These are phyloP conservation scores for Starmerella lactis-condensi DNA, from an alignment of 805 yeast species.

Conservation along the genomic window DNA sequence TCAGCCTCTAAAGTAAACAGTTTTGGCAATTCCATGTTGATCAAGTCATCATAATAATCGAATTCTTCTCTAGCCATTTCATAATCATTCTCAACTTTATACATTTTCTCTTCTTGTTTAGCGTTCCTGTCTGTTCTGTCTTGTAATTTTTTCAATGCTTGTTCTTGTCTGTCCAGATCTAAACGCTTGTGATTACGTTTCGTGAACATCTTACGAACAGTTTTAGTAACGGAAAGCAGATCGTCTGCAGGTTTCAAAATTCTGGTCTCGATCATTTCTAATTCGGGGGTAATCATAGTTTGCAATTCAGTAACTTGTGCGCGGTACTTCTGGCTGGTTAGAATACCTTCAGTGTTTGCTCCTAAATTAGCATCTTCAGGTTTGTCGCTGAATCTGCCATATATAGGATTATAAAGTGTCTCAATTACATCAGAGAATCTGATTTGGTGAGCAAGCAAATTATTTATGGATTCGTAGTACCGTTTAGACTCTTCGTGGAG, in stretches of 20 bases:
- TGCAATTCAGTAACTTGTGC: slow-evolving; percentile 75
- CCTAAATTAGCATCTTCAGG: slow-evolving; percentile 59
- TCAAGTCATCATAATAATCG: slow-evolving; percentile 87
- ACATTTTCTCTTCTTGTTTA: slow-evolving; percentile 82
- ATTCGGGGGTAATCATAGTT: slow-evolving; percentile 72
- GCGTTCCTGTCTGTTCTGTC: slow-evolving; percentile 65
- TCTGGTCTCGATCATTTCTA: slow-evolving; percentile 77
- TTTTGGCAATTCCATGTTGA: slow-evolving; percentile 75
- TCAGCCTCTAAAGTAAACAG: slow-evolving; percentile 77
- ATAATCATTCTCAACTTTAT: slow-evolving; percentile 73
- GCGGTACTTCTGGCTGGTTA: slow-evolving; percentile 82
- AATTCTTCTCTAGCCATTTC: slow-evolving; percentile 87
- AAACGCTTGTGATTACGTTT: slow-evolving; percentile 91
- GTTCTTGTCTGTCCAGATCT: slow-evolving; percentile 74
- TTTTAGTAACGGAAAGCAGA: slow-evolving; percentile 57
- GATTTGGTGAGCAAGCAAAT: slow-evolving; percentile 81
- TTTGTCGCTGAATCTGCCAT: slow-evolving; percentile 83
- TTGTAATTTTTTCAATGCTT: slow-evolving; percentile 51
- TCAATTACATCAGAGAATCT: slow-evolving; percentile 92
- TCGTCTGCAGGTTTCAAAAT: slow-evolving; percentile 87
- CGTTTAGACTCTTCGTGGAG: slow-evolving; percentile 77
- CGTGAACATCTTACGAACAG: slow-evolving; percentile 80
- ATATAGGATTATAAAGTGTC: slow-evolving; percentile 87
- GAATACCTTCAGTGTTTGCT: slow-evolving; percentile 90
- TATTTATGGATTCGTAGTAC: slow-evolving; percentile 79